These are phyloP conservation scores for Voacanga thouarsii DNA, from an alignment of 257 asterid species.

Conservation along the genomic window DNA sequence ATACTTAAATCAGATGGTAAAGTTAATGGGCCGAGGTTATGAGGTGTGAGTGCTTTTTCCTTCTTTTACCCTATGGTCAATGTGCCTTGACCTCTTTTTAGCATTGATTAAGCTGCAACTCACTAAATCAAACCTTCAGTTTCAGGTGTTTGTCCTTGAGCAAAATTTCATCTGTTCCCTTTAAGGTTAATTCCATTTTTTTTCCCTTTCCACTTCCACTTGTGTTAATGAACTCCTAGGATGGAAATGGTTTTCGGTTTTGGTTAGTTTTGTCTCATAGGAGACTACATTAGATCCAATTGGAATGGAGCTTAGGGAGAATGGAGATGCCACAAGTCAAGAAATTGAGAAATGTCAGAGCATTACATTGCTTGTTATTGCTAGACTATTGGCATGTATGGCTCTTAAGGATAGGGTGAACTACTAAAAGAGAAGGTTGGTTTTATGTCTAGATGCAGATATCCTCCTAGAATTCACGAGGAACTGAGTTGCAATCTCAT, in stretches of 20 bases:
- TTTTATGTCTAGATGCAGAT: no score
- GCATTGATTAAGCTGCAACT: no score
- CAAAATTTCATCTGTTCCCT: background rate
- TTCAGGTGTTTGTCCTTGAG: no score
- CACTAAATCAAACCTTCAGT: no score
- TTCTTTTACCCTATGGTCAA: no score
- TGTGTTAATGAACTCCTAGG: background rate
- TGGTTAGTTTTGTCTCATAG: background rate
- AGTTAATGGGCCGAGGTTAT: background rate
- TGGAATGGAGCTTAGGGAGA: background rate
- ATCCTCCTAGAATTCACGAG: no score
- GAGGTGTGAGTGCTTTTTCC: background rate
- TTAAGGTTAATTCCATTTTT: background rate
- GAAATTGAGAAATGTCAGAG: background rate
- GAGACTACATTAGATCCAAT: background rate
- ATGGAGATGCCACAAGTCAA: background rate
- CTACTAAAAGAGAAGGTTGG: background rate
- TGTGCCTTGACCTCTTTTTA: no score
- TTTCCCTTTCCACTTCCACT: background rate
- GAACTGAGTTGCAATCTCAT: background rate
- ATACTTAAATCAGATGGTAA: conserved; percentile 10
- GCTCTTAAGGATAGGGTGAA: no score
- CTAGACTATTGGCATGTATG: no score
- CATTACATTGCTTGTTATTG: no score
- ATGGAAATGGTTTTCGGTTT: background rate